Conservation (phyloP, 164 flowering plant species). For the Cinnamomum micranthum region DNA sequence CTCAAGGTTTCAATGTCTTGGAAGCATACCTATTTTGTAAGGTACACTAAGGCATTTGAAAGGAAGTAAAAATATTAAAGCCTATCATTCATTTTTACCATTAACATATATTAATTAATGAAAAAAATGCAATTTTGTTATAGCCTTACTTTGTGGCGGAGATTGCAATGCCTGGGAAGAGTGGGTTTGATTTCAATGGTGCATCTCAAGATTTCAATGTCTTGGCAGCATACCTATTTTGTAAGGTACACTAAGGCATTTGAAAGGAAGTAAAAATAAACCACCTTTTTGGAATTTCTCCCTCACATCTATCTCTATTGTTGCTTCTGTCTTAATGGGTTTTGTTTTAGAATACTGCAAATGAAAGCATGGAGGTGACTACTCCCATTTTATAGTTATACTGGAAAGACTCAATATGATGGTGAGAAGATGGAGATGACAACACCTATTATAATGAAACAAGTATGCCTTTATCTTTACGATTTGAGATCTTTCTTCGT, state of each 20-base stretch:
- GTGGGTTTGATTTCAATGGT: constrained; percentile 77
- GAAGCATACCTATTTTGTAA: constrained; percentile 93
- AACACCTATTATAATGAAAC: constrained; percentile 76
- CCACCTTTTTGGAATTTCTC: background rate
- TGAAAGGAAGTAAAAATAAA: background rate
- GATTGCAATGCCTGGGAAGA: constrained; percentile 80
- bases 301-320: background rate
- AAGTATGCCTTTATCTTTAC: constrained; percentile 27
- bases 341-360: constrained; percentile 46
- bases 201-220: constrained; percentile 82
- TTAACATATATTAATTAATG: no score
- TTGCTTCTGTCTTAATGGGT: constrained; percentile 2
- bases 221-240: constrained; percentile 85
- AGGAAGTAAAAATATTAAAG: no score
- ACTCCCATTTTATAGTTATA: constrained; percentile 86
- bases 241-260: constrained; percentile 55
- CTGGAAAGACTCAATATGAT: constrained; percentile 43
- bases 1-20: constrained; percentile 77
- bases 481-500: background rate
- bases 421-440: constrained; percentile 96
- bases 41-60: constrained; percentile 37
- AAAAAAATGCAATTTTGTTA: constrained; percentile 2
- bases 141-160: constrained; percentile 86
- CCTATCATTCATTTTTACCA: background rate
- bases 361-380: constrained; percentile 88